phyloP scores from a whole-genome alignment of 495 filamentous ascomycete species.

The Penicillium cataractarum region DNA sequence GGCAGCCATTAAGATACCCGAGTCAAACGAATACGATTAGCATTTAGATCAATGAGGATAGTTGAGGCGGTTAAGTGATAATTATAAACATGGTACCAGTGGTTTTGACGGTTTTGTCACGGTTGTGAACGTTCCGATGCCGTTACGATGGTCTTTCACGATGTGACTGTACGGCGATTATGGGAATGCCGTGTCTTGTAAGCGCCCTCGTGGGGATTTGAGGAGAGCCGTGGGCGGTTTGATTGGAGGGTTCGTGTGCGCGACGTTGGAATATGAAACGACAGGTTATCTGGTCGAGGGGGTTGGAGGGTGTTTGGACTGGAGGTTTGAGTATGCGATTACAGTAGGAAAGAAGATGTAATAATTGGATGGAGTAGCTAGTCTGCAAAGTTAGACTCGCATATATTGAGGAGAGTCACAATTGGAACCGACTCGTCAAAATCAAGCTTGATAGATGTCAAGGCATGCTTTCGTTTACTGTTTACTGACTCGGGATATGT shows the following conservation, averaged over 20 bases:
- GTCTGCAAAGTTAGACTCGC: too few species aligned
- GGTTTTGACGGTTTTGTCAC: conserved; percentile 7
- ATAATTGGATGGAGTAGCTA: not conserved
- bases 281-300: not conserved
- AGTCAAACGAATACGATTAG: conserved; percentile 4
- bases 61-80: not conserved
- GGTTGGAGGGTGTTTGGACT: not conserved
- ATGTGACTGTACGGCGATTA: not conserved
- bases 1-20: conserved; percentile 1
- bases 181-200: not conserved
- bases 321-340: not conserved
- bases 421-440: not conserved
- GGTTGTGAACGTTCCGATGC: not conserved
- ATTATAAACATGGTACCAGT: not conserved
- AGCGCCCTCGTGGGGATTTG: conserved; percentile 7
- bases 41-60: not conserved
- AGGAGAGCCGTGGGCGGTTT: not conserved
- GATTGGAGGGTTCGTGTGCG: not conserved
- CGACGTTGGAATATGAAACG: conserved; percentile 4
- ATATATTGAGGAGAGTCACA: not conserved
- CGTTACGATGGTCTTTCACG: conserved; percentile 2
- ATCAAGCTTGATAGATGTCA: not conserved
- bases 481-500: not conserved
- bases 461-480: not conserved
- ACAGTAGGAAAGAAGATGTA: not conserved